Percentiles rank a stretch among this genome's conserved stretches.
phyloP scores from a whole-genome alignment of 139 green algal species.

The Spirogloea muscicola region DNA sequence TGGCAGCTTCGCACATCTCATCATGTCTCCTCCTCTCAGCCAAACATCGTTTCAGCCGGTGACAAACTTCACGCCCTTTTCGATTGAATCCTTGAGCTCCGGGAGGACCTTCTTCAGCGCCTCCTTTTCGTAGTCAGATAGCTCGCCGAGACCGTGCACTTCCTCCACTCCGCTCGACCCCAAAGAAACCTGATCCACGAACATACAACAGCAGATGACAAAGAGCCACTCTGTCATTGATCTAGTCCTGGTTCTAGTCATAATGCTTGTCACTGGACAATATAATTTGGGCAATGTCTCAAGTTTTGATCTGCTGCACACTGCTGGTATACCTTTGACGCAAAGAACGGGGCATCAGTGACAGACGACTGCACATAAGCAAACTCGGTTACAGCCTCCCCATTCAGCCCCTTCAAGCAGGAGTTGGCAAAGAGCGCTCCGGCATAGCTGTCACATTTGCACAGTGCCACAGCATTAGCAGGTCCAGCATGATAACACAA shows the following conservation, averaged over 20 bases:
- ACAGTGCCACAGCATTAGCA: neutral
- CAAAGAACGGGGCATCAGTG: constrained; percentile 85
- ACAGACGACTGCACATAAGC: constrained; percentile 81
- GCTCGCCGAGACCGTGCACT: constrained; percentile 71
- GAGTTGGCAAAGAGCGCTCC: constrained; percentile 91
- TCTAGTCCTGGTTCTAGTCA: no score
- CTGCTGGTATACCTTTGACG: constrained; percentile 85
- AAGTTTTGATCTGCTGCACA: neutral
- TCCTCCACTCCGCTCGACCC: constrained; percentile 58
- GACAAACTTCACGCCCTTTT: constrained; percentile 51
- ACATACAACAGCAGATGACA: neutral
- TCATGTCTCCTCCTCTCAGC: no score
- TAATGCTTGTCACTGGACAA: neutral
- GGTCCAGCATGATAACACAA: neutral
- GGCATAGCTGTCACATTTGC: constrained; percentile 65
- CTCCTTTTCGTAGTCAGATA: constrained; percentile 85
- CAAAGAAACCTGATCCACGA: constrained; percentile 34
- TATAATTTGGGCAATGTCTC: constrained; percentile 17
- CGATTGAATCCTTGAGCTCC: constrained; percentile 44
- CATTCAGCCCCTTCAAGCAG: constrained; percentile 88
- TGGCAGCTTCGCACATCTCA: no score
- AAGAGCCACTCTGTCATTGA: neutral
- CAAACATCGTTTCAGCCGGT: no score
- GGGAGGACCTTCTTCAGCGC: constrained; percentile 58
- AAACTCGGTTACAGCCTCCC: constrained; percentile 66